These are phyloP conservation scores for Populus davidiana DNA, from an alignment of 345 rosid genomes.

Conservation along the genomic window DNA sequence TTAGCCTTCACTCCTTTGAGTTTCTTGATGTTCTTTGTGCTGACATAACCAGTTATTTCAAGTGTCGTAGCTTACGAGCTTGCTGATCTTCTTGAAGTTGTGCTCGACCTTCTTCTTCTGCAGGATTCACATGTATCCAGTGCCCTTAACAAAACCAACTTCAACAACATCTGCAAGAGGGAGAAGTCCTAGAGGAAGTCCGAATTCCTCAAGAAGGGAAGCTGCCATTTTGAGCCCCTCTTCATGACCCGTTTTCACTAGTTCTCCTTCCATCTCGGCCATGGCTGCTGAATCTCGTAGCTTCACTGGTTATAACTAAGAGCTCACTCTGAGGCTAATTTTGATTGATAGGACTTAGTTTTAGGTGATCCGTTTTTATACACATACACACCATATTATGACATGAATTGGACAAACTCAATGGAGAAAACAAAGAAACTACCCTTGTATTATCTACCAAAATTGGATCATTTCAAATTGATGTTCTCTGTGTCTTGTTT, in stretches of 20 bases:
- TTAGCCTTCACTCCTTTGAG: conserved; percentile 60
- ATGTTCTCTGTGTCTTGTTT: not conserved
- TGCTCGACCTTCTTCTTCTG: conserved; percentile 53
- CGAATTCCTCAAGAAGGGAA: conserved; percentile 45
- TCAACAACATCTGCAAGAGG: conserved; percentile 49
- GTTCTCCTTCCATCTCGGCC: conserved; percentile 51
- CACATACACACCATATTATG: not conserved
- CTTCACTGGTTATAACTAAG: not conserved
- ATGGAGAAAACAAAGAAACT: conserved; percentile 31
- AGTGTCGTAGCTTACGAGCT: conserved; percentile 44
- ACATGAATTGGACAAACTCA: conserved; percentile 11
- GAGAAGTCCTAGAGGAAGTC: conserved; percentile 50
- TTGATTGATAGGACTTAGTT: not conserved
- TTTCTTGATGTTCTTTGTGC: conserved; percentile 42
- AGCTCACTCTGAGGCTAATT: conserved; percentile 2
- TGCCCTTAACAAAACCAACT: conserved; percentile 44
- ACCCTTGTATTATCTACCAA: conserved; percentile 27
- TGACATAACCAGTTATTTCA: conserved; percentile 38
- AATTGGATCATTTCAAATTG: not conserved
- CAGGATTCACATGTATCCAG: conserved; percentile 54
- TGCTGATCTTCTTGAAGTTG: conserved; percentile 47
- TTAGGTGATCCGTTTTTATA: conserved; percentile 14
- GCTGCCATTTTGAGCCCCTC: conserved; percentile 40
- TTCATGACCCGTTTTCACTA: conserved; percentile 37
- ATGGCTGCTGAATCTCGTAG: conserved; percentile 13